phyloP scores from a whole-genome alignment of 129 eudicot genomes.

The Pseudognaphalium luteoalbum region DNA sequence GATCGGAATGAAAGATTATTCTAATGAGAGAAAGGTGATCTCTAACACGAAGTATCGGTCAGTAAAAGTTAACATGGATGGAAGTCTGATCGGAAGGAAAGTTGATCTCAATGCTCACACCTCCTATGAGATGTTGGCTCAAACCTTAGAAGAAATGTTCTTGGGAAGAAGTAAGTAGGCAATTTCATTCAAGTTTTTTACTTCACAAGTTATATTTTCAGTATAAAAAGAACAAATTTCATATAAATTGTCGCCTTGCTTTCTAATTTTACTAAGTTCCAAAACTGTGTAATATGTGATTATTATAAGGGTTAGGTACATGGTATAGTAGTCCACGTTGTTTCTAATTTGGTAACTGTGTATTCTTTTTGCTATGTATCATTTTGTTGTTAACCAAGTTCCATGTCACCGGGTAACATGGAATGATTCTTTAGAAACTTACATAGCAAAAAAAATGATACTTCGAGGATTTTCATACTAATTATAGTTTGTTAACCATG shows the following conservation, averaged over 20 bases:
- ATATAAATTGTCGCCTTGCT: not conserved
- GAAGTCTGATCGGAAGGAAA: constrained; percentile 86
- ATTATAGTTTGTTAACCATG: not conserved
- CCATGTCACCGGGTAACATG: not conserved
- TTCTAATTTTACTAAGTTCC: not conserved
- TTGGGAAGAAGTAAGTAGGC: constrained; percentile 52
- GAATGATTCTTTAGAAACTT: not conserved
- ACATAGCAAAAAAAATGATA: not conserved
- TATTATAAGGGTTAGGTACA: too few species aligned
- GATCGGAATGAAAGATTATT: constrained; percentile 31
- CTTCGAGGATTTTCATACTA: not conserved
- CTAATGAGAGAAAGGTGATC: constrained; percentile 39
- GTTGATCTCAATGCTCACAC: constrained; percentile 80
- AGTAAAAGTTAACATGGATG: constrained; percentile 96
- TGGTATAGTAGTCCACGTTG: too few species aligned
- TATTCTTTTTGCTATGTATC: too few species aligned
- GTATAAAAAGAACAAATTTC: too few species aligned
- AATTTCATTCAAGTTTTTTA: not conserved
- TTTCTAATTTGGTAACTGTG: too few species aligned
- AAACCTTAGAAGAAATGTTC: constrained; percentile 78
- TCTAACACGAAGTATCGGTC: constrained; percentile 49
- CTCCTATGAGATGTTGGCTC: constrained; percentile 75
- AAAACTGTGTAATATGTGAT: constrained; percentile 1
- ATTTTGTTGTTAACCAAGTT: too few species aligned
- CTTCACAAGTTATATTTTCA: not conserved